Evolutionary conservation across 2,329 filamentous ascomycete species (phyloP).

Genomic region (Lithohypha guttulata): DNA sequence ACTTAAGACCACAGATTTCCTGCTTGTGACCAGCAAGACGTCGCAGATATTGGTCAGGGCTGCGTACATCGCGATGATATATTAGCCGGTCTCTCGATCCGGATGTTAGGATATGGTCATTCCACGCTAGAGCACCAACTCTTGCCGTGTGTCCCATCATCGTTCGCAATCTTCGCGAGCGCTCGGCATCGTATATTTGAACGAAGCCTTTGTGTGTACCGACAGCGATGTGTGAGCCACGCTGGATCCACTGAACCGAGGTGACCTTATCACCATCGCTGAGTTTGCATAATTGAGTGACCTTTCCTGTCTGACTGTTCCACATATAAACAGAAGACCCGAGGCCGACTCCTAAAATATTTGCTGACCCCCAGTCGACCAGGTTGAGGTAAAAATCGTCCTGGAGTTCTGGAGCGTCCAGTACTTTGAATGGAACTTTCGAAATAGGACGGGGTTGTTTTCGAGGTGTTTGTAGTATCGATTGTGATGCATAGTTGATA

Average conservation of each 20-base stretch:
- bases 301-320: slow-evolving; percentile 83
- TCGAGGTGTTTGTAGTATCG: slow-evolving; percentile 81
- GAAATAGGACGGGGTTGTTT: slow-evolving; percentile 82
- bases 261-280: slow-evolving; percentile 81
- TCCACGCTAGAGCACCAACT: slow-evolving; percentile 93
- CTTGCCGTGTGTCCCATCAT: slow-evolving; percentile 95
- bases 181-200: slow-evolving; percentile 94
- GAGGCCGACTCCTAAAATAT: slow-evolving; percentile 84
- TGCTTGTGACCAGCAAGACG: slow-evolving; percentile 92
- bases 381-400: slow-evolving; percentile 98
- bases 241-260: slow-evolving; percentile 96
- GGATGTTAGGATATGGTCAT: slow-evolving; percentile 92
- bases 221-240: slow-evolving; percentile 89
- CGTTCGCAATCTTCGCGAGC: slow-evolving; percentile 70
- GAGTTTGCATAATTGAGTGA: slow-evolving; percentile 87
- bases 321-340: slow-evolving; percentile 96
- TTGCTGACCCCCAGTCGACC: slow-evolving; percentile 94
- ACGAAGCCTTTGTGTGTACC: slow-evolving; percentile 90
- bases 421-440: slow-evolving; percentile 94
- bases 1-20: slow-evolving; percentile 91
- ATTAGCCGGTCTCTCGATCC: slow-evolving; percentile 89
- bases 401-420: slow-evolving; percentile 89
- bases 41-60: slow-evolving; percentile 78
- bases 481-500: slow-evolving; percentile 83
- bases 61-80: slow-evolving; percentile 88